These are phyloP conservation scores for Babesia caballi DNA, from an alignment of 169 alveolate genomes.

Conservation along the genomic window DNA sequence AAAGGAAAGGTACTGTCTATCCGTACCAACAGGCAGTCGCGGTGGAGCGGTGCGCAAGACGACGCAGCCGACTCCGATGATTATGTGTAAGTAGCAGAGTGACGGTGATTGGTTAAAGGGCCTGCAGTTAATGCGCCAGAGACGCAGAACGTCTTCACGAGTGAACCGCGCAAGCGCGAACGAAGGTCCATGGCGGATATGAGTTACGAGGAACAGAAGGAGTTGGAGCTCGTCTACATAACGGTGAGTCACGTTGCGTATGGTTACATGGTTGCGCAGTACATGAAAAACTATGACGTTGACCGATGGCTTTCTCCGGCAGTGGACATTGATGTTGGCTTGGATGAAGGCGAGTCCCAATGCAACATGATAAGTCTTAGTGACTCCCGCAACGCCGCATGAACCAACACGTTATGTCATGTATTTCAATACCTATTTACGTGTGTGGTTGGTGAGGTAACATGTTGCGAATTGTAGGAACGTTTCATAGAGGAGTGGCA, in stretches of 20 bases:
- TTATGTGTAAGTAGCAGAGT: conserved; percentile 39
- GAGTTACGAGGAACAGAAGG: conserved; percentile 12
- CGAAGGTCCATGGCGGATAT: conserved; percentile 2
- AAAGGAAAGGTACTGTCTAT: too few relatives aligned
- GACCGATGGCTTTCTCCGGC: neutral
- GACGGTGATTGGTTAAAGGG: too few relatives aligned
- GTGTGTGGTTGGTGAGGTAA: too few relatives aligned
- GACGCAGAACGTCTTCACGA: neutral
- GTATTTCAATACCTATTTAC: too few relatives aligned
- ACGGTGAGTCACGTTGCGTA: neutral
- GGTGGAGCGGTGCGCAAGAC: conserved; percentile 45
- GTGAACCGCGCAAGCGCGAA: conserved; percentile 22
- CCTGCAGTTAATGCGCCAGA: conserved; percentile 1
- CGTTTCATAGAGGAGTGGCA: too few relatives aligned
- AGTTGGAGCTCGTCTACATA: conserved; percentile 2
- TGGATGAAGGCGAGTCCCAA: neutral
- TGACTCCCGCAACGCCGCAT: too few relatives aligned
- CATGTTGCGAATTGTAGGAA: too few relatives aligned
- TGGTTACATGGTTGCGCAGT: neutral
- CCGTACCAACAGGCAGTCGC: too few relatives aligned
- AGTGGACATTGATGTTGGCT: neutral
- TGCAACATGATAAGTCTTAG: too few relatives aligned
- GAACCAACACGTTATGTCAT: too few relatives aligned
- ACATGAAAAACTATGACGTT: neutral
- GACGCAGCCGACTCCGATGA: conserved; percentile 69